Percentiles rank a stretch among this genome's conserved stretches.
Conservation (phyloP, 768 basidiomycete genomes). For the Cystoderma amianthinum region DNA sequence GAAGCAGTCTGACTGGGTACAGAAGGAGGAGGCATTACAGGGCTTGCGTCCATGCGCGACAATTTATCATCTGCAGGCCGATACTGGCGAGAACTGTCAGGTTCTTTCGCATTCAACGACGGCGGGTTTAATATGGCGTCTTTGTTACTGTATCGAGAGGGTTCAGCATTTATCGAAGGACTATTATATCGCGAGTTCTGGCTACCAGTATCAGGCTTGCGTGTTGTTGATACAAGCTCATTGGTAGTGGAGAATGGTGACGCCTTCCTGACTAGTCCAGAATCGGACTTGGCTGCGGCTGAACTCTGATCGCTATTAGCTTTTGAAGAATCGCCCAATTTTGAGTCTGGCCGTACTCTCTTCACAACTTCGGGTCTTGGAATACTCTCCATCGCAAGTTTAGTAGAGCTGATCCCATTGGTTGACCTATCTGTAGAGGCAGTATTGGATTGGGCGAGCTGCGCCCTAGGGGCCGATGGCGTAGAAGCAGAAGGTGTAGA, state of each 20-base stretch:
- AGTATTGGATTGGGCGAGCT: conserved; percentile 26
- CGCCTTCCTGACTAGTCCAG: background rate
- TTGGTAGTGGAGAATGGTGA: background rate
- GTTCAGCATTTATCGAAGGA: conserved; percentile 13
- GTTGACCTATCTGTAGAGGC: conserved; percentile 18
- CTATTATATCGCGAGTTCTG: conserved; percentile 17
- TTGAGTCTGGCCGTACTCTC: conserved; percentile 39
- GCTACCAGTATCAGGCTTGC: background rate
- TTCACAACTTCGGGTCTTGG: conserved; percentile 79
- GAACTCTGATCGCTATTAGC: conserved; percentile 6
- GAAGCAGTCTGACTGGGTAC: conserved; percentile 74
- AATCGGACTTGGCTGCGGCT: background rate
- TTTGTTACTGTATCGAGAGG: conserved; percentile 9
- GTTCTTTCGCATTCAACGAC: conserved; percentile 3
- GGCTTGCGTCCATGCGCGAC: conserved; percentile 26
- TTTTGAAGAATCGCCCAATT: conserved; percentile 26
- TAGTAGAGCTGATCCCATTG: conserved; percentile 33
- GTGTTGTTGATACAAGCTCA: background rate
- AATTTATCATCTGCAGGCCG: conserved; percentile 33
- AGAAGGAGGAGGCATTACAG: conserved; percentile 70
- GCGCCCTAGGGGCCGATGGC: conserved; percentile 56
- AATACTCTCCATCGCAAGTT: conserved; percentile 64
- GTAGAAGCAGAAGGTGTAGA: conserved; percentile 25
- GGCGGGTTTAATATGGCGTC: background rate
- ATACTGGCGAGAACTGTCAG: conserved; percentile 28